Base-by-base conservation (phyloP, 257 asterid genomes). In the Nicotiana benthamiana region DNA sequence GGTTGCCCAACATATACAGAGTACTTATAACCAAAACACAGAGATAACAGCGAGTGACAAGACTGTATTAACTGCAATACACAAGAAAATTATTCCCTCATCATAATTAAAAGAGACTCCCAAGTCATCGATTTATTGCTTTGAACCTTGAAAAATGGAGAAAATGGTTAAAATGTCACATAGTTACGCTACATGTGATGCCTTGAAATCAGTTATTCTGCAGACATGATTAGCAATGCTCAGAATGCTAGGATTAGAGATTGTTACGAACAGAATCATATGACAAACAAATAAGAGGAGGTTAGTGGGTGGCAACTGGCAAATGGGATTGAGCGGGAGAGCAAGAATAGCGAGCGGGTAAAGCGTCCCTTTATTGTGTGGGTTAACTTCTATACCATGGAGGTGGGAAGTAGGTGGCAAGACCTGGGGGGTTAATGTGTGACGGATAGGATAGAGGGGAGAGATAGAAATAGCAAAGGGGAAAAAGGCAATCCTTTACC, bases 1-100 rank as follows among this genome's bases (percentile, higher is more conserved):
- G 62, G 84, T 82, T 81, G 86, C 85, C 83, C 84, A 15, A 48
- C 13, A 46, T 46, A 72, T 46, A 48, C 60, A 22, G 24, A 72
- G 6, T 24, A 48, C 26, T 24, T 46, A 18, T 46, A 24, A 72
- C 77, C 16, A 1, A 48, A 74, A 40, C 28, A 22, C 34, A 43
- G 9, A 72, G 60, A 46, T 34, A 46, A 72, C 60, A 22, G 60
- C 24, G 24, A 72, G 10, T 46, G 60, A 72, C 36, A 72, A 70
- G 9, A 22, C 12, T 72, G 36, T 13, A 43, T 70, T 12, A 43
- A 43, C 77, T 6, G 57, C 57, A 70, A 11, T 70, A 70, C 12
- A 20, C 77, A 70, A 70, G 32, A 43, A 40, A 70, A 43, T 6
- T 43, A 43, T 12, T 43, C 77, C 56, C 77, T 6, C 36, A 3